Base-by-base conservation (phyloP, 306 rosid genomes). In the Rosa persica region DNA sequence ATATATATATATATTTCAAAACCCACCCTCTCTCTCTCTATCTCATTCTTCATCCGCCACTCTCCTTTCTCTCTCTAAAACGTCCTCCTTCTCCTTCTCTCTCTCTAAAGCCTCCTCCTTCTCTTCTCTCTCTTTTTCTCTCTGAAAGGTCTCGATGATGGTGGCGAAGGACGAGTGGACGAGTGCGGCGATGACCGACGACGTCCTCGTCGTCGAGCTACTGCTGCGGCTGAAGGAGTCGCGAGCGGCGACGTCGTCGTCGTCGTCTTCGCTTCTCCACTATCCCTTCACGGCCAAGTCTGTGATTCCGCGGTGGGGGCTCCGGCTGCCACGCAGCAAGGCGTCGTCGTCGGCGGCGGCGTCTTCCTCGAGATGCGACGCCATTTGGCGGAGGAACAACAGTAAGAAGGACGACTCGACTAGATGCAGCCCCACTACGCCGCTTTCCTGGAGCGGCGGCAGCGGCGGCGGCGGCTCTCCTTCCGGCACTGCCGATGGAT, bases 391-490 rank as follows among this genome's bases (percentile, higher is more conserved):
- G 49, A 72, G 78, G 82, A 84, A 6, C 20, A 60, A 0, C 19
- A 20, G 40, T 2, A 62, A 84, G n/a, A 66, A 78, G 58, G 84
- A 80, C 55, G 92, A 89, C 67, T 88, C 93, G 2, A 85, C 96
- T 77, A 89, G 99, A 89, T 90, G 91, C 73, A 93, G 98, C 68
- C 99, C 99, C 0, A 89, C 97, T 38, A 93, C 99, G 1, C 99
- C 99, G 1, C 98, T 96, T 54, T 91, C 99, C 0, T 93, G 99
- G 99, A 95, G 98, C 62, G 93, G 92, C 8, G 94, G 85, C 38
- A 86, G 30, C 36, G 2, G 87, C n/a, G 70, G 55, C 27, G 12
- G 70, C 5, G 70, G 70, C 27, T 91, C 97, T 0, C 95, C 91
- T 0, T 89, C 98, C 36, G 83, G 83, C 73, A 92, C 96, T 72